phyloP scores from a whole-genome alignment of 768 basidiomycete species.

The Crucibulum laeve region DNA sequence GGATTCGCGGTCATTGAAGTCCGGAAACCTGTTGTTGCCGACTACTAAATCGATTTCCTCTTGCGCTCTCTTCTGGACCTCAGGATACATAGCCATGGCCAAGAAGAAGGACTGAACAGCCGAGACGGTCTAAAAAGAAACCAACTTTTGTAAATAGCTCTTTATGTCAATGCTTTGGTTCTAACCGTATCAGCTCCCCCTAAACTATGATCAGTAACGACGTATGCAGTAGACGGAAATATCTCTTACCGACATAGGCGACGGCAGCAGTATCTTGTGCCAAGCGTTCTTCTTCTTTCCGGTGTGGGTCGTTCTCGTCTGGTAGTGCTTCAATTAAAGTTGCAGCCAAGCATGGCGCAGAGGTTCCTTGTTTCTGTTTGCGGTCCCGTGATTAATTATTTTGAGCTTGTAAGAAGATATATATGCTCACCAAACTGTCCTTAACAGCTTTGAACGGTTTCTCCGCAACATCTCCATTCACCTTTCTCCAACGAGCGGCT shows the following conservation, averaged over 20 bases:
- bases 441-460: slow-evolving; percentile 18
- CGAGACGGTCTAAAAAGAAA: slow-evolving; percentile 21
- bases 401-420: too few species aligned
- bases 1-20: slow-evolving; percentile 19
- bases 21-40: slow-evolving; percentile 29
- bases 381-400: background rate
- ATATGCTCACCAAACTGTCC: slow-evolving; percentile 6
- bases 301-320: slow-evolving; percentile 4
- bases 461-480: slow-evolving; percentile 16
- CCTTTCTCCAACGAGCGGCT: slow-evolving; percentile 10
- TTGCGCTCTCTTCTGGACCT: slow-evolving; percentile 30
- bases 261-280: slow-evolving; percentile 9
- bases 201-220: background rate
- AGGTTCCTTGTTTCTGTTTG: background rate
- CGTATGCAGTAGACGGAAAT: background rate
- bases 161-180: background rate
- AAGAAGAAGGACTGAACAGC: slow-evolving; percentile 29
- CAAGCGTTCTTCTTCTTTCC: slow-evolving; percentile 7
- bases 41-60: slow-evolving; percentile 36
- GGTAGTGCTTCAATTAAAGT: slow-evolving; percentile 3
- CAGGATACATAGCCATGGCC: slow-evolving; percentile 33
- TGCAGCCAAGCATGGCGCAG: background rate
- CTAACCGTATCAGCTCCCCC: slow-evolving; percentile 23
- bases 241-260: slow-evolving; percentile 11
- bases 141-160: slow-evolving; percentile 4